Evolutionary conservation across 1,284 basidiomycete species (phyloP).

Genomic region (Fomitiporia mediterranea): DNA sequence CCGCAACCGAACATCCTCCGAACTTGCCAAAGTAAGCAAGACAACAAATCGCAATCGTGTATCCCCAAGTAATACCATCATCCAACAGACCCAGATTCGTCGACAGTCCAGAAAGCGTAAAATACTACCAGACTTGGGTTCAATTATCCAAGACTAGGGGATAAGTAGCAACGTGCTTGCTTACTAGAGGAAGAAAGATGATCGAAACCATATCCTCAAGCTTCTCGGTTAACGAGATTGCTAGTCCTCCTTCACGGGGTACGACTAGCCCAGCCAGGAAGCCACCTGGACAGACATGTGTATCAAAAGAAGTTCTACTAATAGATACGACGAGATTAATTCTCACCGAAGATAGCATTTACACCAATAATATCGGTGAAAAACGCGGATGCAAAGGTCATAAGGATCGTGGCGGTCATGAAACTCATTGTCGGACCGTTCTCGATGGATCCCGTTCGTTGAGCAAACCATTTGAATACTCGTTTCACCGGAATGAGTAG

Average conservation of each 20-base stretch:
- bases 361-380: slow-evolving; percentile 86
- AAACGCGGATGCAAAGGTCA: slow-evolving; percentile 63
- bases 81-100: slow-evolving; percentile 63
- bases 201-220: slow-evolving; percentile 56
- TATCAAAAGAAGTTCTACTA: too few relatives aligned
- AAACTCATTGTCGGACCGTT: slow-evolving; percentile 65
- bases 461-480: slow-evolving; percentile 66
- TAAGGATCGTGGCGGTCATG: slow-evolving; percentile 59
- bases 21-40: slow-evolving; percentile 61
- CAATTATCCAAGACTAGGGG: slow-evolving; percentile 12
- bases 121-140: slow-evolving; percentile 39
- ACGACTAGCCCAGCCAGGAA: slow-evolving; percentile 65
- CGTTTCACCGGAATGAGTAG: slow-evolving; percentile 71
- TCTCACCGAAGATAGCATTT: slow-evolving; percentile 79
- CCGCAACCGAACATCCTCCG: slow-evolving; percentile 49
- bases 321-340: too few relatives aligned
- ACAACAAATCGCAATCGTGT: slow-evolving; percentile 45
- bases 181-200: slow-evolving; percentile 59
- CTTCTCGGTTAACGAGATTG: slow-evolving; percentile 59
- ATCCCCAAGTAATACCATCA: slow-evolving; percentile 60
- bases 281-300: slow-evolving; percentile 32
- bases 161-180: slow-evolving; percentile 20
- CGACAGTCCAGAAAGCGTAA: slow-evolving; percentile 59
- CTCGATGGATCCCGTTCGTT: slow-evolving; percentile 75
- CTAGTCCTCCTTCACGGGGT: slow-evolving; percentile 63